Conservation (phyloP, 805 yeast species). For the Spathaspora gorwiae region DNA sequence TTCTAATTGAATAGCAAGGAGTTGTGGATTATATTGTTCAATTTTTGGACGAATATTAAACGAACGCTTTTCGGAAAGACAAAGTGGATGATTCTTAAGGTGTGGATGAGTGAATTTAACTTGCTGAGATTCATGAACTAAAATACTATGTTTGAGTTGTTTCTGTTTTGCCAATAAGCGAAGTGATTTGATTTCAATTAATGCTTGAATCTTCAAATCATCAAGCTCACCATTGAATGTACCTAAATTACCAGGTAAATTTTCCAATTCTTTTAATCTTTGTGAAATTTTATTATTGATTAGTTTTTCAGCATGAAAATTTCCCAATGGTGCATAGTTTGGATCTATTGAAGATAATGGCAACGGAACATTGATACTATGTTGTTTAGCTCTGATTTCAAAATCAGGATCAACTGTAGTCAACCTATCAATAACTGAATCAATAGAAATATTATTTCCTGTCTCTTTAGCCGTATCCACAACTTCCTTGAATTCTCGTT, state of each 20-base stretch:
- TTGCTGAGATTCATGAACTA: conserved; percentile 49
- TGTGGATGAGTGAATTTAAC: conserved; percentile 52
- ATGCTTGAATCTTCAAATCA: conserved; percentile 56
- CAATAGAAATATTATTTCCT: conserved; percentile 4
- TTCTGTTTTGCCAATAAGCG: conserved; percentile 67
- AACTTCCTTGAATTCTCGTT: conserved; percentile 23
- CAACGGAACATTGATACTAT: conserved; percentile 33
- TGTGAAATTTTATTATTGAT: conserved; percentile 51
- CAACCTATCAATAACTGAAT: conserved; percentile 3
- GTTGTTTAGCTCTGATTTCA: conserved; percentile 32
- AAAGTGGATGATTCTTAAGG: conserved; percentile 49
- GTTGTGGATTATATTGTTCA: conserved; percentile 68
- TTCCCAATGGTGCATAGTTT: conserved; percentile 43
- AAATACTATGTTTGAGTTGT: conserved; percentile 56
- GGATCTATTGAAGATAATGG: conserved; percentile 22
- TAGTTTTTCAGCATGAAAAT: conserved; percentile 46
- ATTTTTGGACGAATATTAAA: conserved; percentile 64
- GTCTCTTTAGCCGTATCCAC: conserved; percentile 6
- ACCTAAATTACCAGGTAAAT: conserved; percentile 67
- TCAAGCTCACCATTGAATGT: conserved; percentile 45
- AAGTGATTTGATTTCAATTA: conserved; percentile 67
- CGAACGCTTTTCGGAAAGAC: conserved; percentile 65
- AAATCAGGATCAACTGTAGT: conserved; percentile 10
- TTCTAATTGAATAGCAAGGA: conserved; percentile 70
- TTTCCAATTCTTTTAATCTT: conserved; percentile 59